These are phyloP conservation scores for Theileria annulata DNA, from an alignment of 169 alveolate genomes.

Conservation along the genomic window DNA sequence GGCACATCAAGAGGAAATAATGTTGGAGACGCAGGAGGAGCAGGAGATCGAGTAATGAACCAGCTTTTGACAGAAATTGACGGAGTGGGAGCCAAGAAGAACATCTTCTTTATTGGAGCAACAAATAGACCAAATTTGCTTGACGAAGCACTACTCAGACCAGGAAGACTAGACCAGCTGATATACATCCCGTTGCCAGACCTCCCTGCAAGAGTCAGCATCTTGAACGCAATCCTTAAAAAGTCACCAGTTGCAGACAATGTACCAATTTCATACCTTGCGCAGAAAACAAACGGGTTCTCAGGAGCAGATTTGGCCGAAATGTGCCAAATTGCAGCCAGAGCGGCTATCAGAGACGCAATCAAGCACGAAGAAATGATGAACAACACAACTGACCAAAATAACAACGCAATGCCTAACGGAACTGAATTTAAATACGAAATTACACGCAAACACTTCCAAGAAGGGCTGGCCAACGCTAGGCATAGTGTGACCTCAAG, in stretches of 20 bases:
- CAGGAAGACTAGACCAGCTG: constrained; percentile 99
- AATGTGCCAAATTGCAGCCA: constrained; percentile 98
- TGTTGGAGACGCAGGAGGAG: constrained; percentile 95
- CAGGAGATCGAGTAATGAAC: constrained; percentile 99
- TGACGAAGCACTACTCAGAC: constrained; percentile 99
- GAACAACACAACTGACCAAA: background rate
- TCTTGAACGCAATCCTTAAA: constrained; percentile 93
- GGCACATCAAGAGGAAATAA: constrained; percentile 96
- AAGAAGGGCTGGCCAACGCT: constrained; percentile 97
- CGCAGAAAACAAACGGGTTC: constrained; percentile 98
- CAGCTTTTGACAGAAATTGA: constrained; percentile 99
- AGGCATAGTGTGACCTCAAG: constrained; percentile 95
- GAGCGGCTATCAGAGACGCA: constrained; percentile 99
- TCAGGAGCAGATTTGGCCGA: constrained; percentile 99
- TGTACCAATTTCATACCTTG: constrained; percentile 96
- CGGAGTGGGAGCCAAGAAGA: constrained; percentile 98
- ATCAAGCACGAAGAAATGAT: constrained; percentile 81
- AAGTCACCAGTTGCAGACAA: constrained; percentile 97
- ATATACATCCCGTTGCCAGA: constrained; percentile 99
- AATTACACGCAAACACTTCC: constrained; percentile 96
- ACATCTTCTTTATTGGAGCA: constrained; percentile 99
- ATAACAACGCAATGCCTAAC: constrained; percentile 31
- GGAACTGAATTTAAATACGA: constrained; percentile 89
- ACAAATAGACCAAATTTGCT: constrained; percentile 99
- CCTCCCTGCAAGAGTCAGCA: constrained; percentile 93